A percentile compares a stretch with the other conserved stretches of the same genome.
Evolutionary conservation across 768 basidiomycete genomes (phyloP).

Genomic region (Leccinum barrowsii): DNA sequence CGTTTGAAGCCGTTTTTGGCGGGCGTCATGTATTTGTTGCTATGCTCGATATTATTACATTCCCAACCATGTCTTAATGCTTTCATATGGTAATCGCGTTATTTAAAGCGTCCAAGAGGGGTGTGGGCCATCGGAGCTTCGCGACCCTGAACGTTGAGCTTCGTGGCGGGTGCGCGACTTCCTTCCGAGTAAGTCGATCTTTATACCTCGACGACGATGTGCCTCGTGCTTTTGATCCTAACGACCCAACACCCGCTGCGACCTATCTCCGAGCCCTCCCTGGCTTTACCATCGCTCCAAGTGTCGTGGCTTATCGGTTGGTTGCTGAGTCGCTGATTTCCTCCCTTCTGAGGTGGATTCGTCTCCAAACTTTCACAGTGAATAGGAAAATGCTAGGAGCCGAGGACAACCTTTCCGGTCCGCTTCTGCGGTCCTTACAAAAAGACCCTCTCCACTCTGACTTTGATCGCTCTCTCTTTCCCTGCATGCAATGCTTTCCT

Average conservation of each 20-base stretch:
- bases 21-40: conserved; percentile 32
- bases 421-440: conserved; percentile 15
- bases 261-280: conserved; percentile 9
- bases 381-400: conserved; percentile 7
- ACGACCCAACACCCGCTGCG: conserved; percentile 2
- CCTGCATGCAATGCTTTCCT: neutral
- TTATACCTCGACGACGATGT: neutral
- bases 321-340: conserved; percentile 3
- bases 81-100: conserved; percentile 34
- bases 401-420: conserved; percentile 12
- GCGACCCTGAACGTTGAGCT: conserved; percentile 9
- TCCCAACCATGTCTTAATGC: conserved; percentile 34
- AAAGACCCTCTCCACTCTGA: conserved; percentile 6
- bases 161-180: neutral
- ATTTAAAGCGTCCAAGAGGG: conserved; percentile 21
- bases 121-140: conserved; percentile 7
- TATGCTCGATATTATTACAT: conserved; percentile 32
- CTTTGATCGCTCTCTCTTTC: neutral
- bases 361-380: conserved; percentile 14
- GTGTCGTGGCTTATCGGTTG: conserved; percentile 9
- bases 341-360: conserved; percentile 6
- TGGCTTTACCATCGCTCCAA: neutral
- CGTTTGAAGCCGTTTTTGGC: conserved; percentile 27
- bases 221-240: neutral
- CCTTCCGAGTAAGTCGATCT: conserved; percentile 11